Conservation (phyloP, 1,284 basidiomycete genomes). For the Papiliotrema laurentii region DNA sequence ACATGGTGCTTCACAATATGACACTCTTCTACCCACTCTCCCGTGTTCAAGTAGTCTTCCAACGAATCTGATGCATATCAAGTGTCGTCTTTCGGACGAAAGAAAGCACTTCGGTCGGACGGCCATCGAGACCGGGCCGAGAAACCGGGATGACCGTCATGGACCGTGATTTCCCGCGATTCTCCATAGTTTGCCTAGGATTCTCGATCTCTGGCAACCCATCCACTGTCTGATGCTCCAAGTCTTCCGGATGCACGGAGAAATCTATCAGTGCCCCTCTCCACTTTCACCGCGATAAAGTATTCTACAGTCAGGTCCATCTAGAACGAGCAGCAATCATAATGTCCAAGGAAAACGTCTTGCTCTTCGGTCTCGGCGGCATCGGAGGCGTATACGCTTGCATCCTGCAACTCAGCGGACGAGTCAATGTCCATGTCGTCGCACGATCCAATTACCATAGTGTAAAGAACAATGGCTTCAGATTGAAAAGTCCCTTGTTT, state of each 20-base stretch:
- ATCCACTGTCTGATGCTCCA: not conserved
- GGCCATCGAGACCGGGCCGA: no score
- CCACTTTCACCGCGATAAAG: not conserved
- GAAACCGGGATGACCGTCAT: no score
- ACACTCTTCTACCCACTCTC: not conserved
- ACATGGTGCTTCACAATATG: not conserved
- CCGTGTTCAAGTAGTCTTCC: not conserved
- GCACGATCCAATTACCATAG: conserved; percentile 50
- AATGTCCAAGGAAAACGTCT: conserved; percentile 30
- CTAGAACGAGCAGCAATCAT: not conserved
- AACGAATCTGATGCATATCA: no score
- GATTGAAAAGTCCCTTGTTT: conserved; percentile 41
- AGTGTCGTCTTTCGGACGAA: no score
- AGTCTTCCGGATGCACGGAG: not conserved
- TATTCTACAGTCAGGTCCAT: not conserved
- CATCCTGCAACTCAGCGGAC: conserved; percentile 44
- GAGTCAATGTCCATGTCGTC: conserved; percentile 48
- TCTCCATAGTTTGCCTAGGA: no score
- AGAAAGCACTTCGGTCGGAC: no score
- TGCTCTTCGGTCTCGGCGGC: conserved; percentile 47
- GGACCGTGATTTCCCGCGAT: no score
- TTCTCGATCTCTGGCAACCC: no score
- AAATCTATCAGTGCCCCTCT: no score
- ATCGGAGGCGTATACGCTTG: conserved; percentile 52
- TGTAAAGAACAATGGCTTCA: conserved; percentile 43